A percentile compares a stretch with the other conserved stretches of the same genome.
phyloP scores from a whole-genome alignment of 805 yeast species.

The Zygotorulaspora danielsina region DNA sequence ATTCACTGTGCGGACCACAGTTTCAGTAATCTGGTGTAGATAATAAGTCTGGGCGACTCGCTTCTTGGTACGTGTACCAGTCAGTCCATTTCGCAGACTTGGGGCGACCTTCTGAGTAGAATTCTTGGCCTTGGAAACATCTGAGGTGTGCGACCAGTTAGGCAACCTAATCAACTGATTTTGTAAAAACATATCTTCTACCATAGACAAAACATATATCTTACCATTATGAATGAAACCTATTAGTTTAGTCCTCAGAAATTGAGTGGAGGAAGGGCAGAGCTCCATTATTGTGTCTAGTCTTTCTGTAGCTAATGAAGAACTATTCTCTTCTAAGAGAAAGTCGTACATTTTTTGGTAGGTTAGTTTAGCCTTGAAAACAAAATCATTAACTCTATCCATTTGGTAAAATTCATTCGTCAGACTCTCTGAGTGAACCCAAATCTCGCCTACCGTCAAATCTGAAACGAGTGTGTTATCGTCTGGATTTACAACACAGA shows the following conservation, averaged over 20 bases:
- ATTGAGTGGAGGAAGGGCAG: slow-evolving; percentile 36
- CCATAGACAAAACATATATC: slow-evolving; percentile 80
- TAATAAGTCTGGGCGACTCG: slow-evolving; percentile 51
- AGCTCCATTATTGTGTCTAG: slow-evolving; percentile 28
- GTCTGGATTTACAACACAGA: slow-evolving; percentile 94
- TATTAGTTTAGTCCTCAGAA: slow-evolving; percentile 82
- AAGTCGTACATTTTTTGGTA: slow-evolving; percentile 29
- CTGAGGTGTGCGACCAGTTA: slow-evolving; percentile 37
- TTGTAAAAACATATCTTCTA: slow-evolving; percentile 88
- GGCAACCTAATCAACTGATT: slow-evolving; percentile 33
- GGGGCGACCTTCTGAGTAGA: slow-evolving; percentile 1
- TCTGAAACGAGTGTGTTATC: slow-evolving; percentile 67
- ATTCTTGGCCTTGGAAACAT: slow-evolving; percentile 22
- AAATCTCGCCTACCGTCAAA: slow-evolving; percentile 88
- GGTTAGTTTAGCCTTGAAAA: slow-evolving; percentile 34
- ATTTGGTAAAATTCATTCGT: slow-evolving; percentile 48
- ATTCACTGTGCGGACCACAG: slow-evolving; percentile 75
- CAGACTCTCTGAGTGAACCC: slow-evolving; percentile 93
- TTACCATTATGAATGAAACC: slow-evolving; percentile 88
- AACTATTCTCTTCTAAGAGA: slow-evolving; percentile 6
- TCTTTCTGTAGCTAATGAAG: slow-evolving; percentile 20
- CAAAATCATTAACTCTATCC: slow-evolving; percentile 36
- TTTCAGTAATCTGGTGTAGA: slow-evolving; percentile 79
- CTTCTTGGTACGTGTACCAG: slow-evolving; percentile 8
- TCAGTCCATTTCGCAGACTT: not conserved